Evolutionary conservation across 2,329 filamentous ascomycete genomes (phyloP).

Genomic region (Xylariaceae sp.): DNA sequence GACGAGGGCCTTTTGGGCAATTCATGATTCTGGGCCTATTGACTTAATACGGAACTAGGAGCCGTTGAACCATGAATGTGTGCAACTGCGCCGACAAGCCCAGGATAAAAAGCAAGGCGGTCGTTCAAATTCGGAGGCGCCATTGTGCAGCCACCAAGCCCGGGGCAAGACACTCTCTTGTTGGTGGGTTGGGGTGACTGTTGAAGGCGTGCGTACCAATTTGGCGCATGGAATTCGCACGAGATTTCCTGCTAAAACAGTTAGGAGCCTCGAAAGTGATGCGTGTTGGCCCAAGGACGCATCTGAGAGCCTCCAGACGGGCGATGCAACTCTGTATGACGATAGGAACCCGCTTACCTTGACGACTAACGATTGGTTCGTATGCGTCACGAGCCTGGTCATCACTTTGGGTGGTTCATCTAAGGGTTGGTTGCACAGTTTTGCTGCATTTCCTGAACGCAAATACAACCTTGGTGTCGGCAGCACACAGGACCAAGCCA

Average conservation of each 20-base stretch:
- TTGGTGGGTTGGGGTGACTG: conserved; percentile 19
- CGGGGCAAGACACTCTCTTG: conserved; percentile 16
- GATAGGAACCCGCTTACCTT: conserved; percentile 22
- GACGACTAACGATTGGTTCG: conserved; percentile 23
- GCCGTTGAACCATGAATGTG: conserved; percentile 25
- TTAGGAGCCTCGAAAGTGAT: conserved; percentile 14
- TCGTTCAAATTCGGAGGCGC: conserved; percentile 15
- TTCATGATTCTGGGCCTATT: conserved; percentile 7
- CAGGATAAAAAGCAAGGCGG: conserved; percentile 13
- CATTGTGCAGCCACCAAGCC: conserved; percentile 13
- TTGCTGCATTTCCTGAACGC: conserved; percentile 18
- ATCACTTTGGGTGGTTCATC: conserved; percentile 23
- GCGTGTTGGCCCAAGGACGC: conserved; percentile 11
- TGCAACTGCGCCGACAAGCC: conserved; percentile 16
- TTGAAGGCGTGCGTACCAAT: conserved; percentile 5
- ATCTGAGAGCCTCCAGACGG: conserved; percentile 28
- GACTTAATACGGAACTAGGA: conserved; percentile 20
- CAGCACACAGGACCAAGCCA: conserved; percentile 20
- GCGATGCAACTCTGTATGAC: conserved; percentile 29
- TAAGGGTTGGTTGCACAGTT: conserved; percentile 27
- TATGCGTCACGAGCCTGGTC: conserved; percentile 29
- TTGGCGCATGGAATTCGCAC: conserved; percentile 6
- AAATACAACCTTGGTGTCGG: conserved; percentile 28
- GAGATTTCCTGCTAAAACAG: conserved; percentile 14
- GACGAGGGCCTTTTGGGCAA: neutral